Conservation (phyloP, 257 asterid genomes). For the Oldenlandia corymbosa region DNA sequence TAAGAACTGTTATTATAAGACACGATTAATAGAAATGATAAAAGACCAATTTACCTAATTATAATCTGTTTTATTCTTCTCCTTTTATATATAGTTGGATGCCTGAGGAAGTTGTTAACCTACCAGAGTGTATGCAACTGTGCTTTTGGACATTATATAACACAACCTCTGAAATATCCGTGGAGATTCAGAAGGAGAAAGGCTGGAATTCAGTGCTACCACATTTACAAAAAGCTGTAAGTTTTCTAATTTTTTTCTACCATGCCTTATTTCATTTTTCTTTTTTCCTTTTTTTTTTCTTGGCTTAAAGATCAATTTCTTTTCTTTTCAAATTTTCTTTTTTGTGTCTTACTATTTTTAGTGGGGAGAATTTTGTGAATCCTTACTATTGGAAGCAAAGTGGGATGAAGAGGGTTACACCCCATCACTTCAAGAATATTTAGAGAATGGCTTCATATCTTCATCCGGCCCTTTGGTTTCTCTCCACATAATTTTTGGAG, state of each 20-base stretch:
- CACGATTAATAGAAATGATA: no score
- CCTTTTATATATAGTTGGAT: constrained; percentile 36
- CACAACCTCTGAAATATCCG: constrained; percentile 32
- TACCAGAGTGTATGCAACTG: constrained; percentile 38
- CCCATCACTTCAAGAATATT: constrained; percentile 44
- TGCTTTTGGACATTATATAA: constrained; percentile 37
- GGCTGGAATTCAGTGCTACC: constrained; percentile 43
- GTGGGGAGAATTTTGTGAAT: constrained; percentile 56
- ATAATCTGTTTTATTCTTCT: no score
- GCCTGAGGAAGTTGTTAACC: constrained; percentile 22
- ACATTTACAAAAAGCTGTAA: constrained; percentile 31
- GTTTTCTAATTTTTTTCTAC: not conserved
- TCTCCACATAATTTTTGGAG: constrained; percentile 26
- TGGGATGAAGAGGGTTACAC: constrained; percentile 37
- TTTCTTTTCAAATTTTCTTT: no score
- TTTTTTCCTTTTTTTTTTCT: no score
- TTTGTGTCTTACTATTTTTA: no score
- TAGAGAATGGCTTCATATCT: constrained; percentile 48
- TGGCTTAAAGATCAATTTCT: not conserved
- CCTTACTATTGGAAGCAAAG: constrained; percentile 46
- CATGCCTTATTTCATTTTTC: no score
- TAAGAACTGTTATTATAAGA: no score
- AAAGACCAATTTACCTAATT: no score
- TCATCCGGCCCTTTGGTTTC: constrained; percentile 39
- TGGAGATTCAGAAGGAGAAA: constrained; percentile 33